Evolutionary conservation across 2,329 filamentous ascomycete species (phyloP), one percentile per base, ranked within the genome.

Genomic region (Monosporascus cannonballus): DNA sequence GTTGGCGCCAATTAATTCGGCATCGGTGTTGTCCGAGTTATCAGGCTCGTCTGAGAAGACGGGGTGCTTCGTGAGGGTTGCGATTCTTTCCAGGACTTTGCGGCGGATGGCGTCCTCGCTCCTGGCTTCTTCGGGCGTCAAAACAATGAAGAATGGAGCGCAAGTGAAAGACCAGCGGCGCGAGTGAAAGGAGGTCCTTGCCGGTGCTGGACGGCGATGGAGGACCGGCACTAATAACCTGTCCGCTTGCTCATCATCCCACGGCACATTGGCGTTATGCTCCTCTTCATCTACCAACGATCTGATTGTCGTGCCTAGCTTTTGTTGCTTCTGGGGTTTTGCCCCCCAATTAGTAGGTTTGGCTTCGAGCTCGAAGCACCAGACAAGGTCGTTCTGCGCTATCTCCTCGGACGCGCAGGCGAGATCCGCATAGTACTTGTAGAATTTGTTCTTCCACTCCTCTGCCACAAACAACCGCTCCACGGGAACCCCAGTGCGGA

Each of bases 361-460:
- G 4, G 79, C 74, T 54, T 96, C 90, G 7, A 97, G 70, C 69
- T 99, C 93, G 63, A 87, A 76, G 34, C 83, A 87, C 27, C 90
- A 80, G 11, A 81, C 82, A 47, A 89, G 75, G 51, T 87, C 81
- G 53, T 88, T 87, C 22, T 65, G 57, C 24, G 75, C 69, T 51
- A 96, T 92, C 47, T 85, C 83, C 52, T 96, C 91, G 0, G 84
- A 84, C 9, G 92, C 84, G 30, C 78, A 77, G 7, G 69, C 67
- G 4, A 73, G 73, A 62, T 96, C 89, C 24, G 90, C 81, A 59
- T 94, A 91, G 48, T 90, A 79, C 65, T 91, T 93, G 76, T 92
- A 97, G 69, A 96, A 92, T 61, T 86, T 90, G 60, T 84, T 77
- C 60, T 84, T 87, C 67, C 90, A 96, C 49, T 95, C 84, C 64